Conservation (phyloP, 2,329 filamentous ascomycete species). For the Scleromitrula shiraiana region DNA sequence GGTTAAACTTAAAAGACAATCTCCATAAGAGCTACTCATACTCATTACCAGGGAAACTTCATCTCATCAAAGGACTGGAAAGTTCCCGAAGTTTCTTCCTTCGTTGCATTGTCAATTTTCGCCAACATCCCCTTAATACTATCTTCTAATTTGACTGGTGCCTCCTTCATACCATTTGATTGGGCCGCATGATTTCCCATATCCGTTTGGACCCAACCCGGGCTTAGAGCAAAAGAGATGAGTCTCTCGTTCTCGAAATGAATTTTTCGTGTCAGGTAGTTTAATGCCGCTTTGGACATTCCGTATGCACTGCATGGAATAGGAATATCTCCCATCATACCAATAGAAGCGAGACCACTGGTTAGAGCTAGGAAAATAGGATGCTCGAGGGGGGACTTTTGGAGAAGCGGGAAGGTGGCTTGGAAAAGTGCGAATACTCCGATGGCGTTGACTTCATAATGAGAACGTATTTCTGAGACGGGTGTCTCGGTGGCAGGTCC, state of each 20-base stretch:
- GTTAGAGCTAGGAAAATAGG: conserved; percentile 35
- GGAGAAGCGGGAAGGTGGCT: conserved; percentile 34
- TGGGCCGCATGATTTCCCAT: conserved; percentile 18
- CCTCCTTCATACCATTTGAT: conserved; percentile 12
- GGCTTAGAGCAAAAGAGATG: conserved; percentile 28
- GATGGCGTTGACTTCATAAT: conserved; percentile 37
- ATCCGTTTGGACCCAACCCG: conserved; percentile 30
- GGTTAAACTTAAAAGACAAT: too few relatives aligned
- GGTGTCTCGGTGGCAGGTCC: conserved; percentile 30
- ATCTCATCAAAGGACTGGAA: neutral
- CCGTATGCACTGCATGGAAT: conserved; percentile 32
- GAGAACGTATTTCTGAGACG: conserved; percentile 31
- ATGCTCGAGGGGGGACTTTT: conserved; percentile 21
- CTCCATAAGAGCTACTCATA: too few relatives aligned
- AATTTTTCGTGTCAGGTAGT: conserved; percentile 29
- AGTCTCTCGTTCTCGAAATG: conserved; percentile 31
- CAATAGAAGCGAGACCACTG: conserved; percentile 16
- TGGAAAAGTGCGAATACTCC: conserved; percentile 38
- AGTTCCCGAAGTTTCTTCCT: conserved; percentile 12
- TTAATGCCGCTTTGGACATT: conserved; percentile 32
- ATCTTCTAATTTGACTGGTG: conserved; percentile 18
- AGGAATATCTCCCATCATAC: conserved; percentile 6
- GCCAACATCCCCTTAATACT: conserved; percentile 15
- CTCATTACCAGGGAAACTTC: neutral
- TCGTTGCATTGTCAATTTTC: conserved; percentile 13